Percentiles rank a stretch among this genome's conserved stretches.
phyloP scores from a whole-genome alignment of 495 filamentous ascomycete genomes.

The Penicillium roqueforti region DNA sequence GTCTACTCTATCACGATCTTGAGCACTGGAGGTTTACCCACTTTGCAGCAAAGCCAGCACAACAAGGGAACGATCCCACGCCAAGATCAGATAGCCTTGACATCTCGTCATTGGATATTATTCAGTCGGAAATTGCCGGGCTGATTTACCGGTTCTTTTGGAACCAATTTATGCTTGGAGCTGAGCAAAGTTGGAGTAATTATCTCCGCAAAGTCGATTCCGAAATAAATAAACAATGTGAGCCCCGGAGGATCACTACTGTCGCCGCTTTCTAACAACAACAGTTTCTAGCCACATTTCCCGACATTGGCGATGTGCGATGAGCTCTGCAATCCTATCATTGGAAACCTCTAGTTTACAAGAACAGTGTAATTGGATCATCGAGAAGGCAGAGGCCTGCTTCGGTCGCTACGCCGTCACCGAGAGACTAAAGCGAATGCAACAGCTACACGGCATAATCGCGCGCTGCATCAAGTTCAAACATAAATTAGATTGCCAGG shows the following conservation, averaged over 20 bases:
- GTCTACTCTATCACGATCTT: neutral
- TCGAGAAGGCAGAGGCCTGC: neutral
- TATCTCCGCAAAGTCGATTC: neutral
- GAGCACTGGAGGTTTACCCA: neutral
- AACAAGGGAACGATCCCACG: neutral
- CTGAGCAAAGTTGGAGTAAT: no score
- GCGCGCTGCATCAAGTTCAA: constrained; percentile 18
- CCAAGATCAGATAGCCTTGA: neutral
- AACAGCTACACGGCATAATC: constrained; percentile 8
- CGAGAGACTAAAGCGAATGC: neutral
- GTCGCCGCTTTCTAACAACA: neutral
- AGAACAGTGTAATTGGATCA: neutral
- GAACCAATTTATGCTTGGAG: neutral
- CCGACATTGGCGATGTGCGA: constrained; percentile 2
- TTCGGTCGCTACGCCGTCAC: constrained; percentile 2
- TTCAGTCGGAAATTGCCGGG: neutral
- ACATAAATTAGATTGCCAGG: constrained; percentile 19
- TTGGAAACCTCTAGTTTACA: neutral
- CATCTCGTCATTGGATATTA: neutral
- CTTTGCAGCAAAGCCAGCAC: neutral
- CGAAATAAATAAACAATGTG: neutral
- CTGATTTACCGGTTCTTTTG: constrained; percentile 2
- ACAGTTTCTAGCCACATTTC: neutral
- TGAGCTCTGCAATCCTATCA: neutral
- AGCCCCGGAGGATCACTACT: neutral